Evolutionary conservation across 345 rosid genomes (phyloP).

Genomic region (Leavenworthia alabamica): DNA sequence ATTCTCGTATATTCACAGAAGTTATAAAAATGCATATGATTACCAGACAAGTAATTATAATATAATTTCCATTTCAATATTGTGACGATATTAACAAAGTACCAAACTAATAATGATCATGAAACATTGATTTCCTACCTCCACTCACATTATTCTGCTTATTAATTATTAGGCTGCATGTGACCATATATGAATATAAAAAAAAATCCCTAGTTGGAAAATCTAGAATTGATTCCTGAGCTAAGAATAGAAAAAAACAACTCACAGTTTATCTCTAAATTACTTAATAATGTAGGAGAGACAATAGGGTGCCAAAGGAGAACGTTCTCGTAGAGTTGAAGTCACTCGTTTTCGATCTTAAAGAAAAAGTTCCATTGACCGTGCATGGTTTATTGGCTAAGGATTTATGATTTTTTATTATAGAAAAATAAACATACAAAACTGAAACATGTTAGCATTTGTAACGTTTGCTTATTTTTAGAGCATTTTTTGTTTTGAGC

Average conservation of each 20-base stretch:
- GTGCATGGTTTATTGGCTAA: background rate
- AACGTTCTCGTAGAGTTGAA: constrained; percentile 4
- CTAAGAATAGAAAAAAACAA: background rate
- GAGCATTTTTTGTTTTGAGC: background rate
- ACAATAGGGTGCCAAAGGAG: constrained; percentile 5
- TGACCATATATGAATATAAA: background rate
- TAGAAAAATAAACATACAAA: background rate
- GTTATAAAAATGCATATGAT: background rate
- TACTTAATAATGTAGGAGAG: background rate
- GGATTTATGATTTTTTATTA: background rate
- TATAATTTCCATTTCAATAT: background rate
- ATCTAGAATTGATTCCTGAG: background rate
- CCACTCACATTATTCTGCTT: constrained; percentile 11
- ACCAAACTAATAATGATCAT: background rate
- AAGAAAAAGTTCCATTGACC: background rate
- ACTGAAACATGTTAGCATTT: background rate
- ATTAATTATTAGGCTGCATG: constrained; percentile 15
- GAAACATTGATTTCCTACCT: constrained; percentile 12
- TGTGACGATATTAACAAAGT: background rate
- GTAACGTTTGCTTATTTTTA: background rate
- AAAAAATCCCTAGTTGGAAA: background rate
- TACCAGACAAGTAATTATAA: background rate
- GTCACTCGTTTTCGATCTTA: background rate
- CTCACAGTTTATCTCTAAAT: background rate
- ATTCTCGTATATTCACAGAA: background rate